Evolutionary conservation across 257 asterid species (phyloP), one percentile per base, ranked within the genome.

Genomic region (Jaltomata sinuosa): DNA sequence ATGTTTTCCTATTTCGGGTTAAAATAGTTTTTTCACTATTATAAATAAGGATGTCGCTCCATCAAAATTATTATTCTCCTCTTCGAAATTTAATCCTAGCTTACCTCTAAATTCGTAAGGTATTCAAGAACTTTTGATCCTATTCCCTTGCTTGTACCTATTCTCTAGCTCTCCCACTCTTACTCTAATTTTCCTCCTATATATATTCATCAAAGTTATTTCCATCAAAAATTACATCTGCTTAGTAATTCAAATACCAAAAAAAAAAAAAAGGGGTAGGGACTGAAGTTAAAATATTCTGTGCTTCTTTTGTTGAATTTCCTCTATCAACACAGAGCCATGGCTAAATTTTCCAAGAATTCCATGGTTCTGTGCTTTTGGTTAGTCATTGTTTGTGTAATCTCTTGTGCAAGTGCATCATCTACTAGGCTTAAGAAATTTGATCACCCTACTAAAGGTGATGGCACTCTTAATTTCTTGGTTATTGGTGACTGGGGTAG

Each of bases 401-500:
- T 65, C 42, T 72, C 84, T 64, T 81, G 11, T 2, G 53, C 71
- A 64, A 64, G 53, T 32, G 78, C 78, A 2, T 88, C 78, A 2
- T 88, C 89, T 0, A 25, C 36, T 47, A 91, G 90, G 88, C 88
- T 95, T 76, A 93, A 84, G 57, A 91, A 82, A 72, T 88, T 97
- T 54, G 90, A 93, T 52, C 98, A 94, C 34, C 93, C 91, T 6
- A 72, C 90, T 0, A 92, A 87, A 85, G 90, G 89, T 14, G 97
- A 92, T 59, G 95, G 90, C 0, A 83, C 89, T 5, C 88, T 97
- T 19, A 91, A 89, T 47, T 97, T 97, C 84, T 88, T 97, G 87
- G 99, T 97, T 29, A 21, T 97, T 54, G 99, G 99, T 59, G 99
- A 97, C 78, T 97, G 99, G 99, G 99, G 99, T 87, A 89, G 99